Evolutionary conservation across 1,139 yeast species (phyloP).

Genomic region (Magnusiomyces sp.): DNA sequence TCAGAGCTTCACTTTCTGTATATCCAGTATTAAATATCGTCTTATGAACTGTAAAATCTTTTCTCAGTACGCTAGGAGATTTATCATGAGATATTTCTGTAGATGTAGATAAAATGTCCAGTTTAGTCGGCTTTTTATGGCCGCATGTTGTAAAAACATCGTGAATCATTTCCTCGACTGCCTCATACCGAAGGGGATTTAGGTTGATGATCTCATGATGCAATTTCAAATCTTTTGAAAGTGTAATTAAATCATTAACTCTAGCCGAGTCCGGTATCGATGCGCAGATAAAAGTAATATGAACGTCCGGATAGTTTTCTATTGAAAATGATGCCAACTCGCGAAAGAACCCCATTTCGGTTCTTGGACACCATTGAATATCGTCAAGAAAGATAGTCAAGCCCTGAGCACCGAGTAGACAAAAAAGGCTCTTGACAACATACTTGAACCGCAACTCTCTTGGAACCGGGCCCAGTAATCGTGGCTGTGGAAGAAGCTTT

Average conservation of each 20-base stretch:
- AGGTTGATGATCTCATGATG: conserved; percentile 23
- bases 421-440: conserved; percentile 38
- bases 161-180: conserved; percentile 22
- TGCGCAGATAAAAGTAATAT: conserved; percentile 25
- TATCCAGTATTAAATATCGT: background rate
- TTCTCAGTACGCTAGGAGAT: no score
- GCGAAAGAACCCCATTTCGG: conserved; percentile 25
- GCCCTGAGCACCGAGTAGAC: conserved; percentile 39
- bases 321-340: conserved; percentile 25
- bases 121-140: no score
- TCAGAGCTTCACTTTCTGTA: background rate
- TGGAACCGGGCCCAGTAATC: conserved; percentile 25
- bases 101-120: background rate
- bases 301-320: conserved; percentile 21
- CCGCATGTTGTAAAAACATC: conserved; percentile 22
- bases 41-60: no score
- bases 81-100: background rate
- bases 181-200: conserved; percentile 22
- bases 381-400: conserved; percentile 44
- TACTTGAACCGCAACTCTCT: conserved; percentile 40
- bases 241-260: conserved; percentile 18
- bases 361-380: conserved; percentile 38
- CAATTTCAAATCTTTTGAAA: conserved; percentile 24
- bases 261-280: conserved; percentile 20
- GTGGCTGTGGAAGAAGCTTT: conserved; percentile 21